Conservation (phyloP, 805 yeast genomes). For the Lachancea waltii region DNA sequence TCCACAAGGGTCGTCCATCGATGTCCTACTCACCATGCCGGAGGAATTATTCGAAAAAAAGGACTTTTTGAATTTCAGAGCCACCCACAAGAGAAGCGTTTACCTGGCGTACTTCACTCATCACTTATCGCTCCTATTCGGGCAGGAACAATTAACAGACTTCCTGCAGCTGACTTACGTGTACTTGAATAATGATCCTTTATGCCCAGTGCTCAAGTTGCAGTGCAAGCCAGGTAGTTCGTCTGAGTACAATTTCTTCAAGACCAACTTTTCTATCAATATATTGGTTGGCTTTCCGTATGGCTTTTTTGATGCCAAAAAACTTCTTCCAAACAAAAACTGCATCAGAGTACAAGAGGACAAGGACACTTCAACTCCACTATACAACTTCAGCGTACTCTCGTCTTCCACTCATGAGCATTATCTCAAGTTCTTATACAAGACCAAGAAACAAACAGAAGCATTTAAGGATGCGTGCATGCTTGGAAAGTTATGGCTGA, state of each 20-base stretch:
- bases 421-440: slow-evolving; percentile 68
- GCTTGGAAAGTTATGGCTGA: slow-evolving; percentile 83
- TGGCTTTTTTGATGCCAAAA: slow-evolving; percentile 65
- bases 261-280: slow-evolving; percentile 66
- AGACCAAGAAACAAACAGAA: slow-evolving; percentile 67
- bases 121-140: slow-evolving; percentile 47
- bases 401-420: slow-evolving; percentile 62
- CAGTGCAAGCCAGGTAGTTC: slow-evolving; percentile 35
- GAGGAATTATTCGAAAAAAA: slow-evolving; percentile 65
- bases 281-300: slow-evolving; percentile 67
- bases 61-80: slow-evolving; percentile 86
- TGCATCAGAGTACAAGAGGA: slow-evolving; percentile 65
- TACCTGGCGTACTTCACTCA: slow-evolving; percentile 76
- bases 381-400: slow-evolving; percentile 76
- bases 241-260: slow-evolving; percentile 50
- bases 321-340: slow-evolving; percentile 72
- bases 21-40: slow-evolving; percentile 82
- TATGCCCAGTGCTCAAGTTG: slow-evolving; percentile 68
- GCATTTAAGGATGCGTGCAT: slow-evolving; percentile 82
- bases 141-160: slow-evolving; percentile 43
- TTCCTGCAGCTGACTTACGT: slow-evolving; percentile 52
- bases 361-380: slow-evolving; percentile 65
- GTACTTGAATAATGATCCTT: slow-evolving; percentile 65
- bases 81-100: slow-evolving; percentile 82
- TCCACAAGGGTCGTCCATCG: slow-evolving; percentile 63